Evolutionary conservation across 768 basidiomycete species (phyloP).

Genomic region (Xerocomellus dryophilus): DNA sequence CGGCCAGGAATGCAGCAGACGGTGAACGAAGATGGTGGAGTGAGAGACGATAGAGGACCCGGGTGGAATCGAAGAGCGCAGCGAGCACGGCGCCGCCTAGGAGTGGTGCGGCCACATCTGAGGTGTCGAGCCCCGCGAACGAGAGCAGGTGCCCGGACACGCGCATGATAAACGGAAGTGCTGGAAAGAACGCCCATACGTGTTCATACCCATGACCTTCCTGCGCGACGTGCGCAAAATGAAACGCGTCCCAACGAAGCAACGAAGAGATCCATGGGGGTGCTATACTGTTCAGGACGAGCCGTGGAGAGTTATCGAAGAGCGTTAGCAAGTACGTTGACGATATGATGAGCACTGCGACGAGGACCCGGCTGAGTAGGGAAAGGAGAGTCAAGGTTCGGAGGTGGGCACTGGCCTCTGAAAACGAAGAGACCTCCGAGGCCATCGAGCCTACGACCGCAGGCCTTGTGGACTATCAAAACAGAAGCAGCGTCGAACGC

Average conservation of each 20-base stretch:
- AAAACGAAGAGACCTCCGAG: not conserved
- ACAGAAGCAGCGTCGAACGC: no score
- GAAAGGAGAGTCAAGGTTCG: conserved; percentile 23
- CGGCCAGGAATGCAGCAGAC: conserved; percentile 56
- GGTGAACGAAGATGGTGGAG: conserved; percentile 52
- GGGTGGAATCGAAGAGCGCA: conserved; percentile 41
- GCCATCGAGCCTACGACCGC: no score
- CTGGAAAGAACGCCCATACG: conserved; percentile 86
- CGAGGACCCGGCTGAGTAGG: conserved; percentile 19
- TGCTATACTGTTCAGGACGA: conserved; percentile 11
- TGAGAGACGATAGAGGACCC: conserved; percentile 57
- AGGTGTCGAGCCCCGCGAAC: not conserved
- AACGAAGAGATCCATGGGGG: conserved; percentile 32
- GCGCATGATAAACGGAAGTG: conserved; percentile 54
- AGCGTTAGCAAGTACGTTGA: conserved; percentile 20
- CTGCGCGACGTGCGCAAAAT: conserved; percentile 70
- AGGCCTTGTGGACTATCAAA: no score
- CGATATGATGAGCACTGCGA: conserved; percentile 16
- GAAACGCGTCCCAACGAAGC: conserved; percentile 86
- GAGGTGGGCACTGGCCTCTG: conserved; percentile 13
- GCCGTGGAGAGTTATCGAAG: conserved; percentile 29
- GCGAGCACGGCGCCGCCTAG: conserved; percentile 38
- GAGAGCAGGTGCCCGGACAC: conserved; percentile 27
- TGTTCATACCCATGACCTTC: conserved; percentile 66
- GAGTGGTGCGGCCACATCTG: conserved; percentile 29